Base-by-base conservation (phyloP, 306 rosid species). In the Medicago ruthenica region DNA sequence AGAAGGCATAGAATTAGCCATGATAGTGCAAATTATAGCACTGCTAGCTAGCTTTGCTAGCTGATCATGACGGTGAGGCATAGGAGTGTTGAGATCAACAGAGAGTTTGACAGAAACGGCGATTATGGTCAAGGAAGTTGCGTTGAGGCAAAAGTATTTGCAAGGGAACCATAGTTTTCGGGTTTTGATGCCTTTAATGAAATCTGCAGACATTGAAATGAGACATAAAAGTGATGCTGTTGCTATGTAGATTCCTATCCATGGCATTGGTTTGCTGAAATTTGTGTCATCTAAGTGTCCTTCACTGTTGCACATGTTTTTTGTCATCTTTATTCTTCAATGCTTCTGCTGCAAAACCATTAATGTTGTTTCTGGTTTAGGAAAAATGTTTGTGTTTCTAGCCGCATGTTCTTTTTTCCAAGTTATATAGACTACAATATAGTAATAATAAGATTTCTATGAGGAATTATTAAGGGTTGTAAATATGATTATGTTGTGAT, bases 241-340 rank as follows among this genome's bases (percentile, higher is more conserved):
- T 21, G 88, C 94, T 79, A 94, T 89, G 76, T 91, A 94, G 63
- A 90, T 58, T 57, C 97, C 98, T 40, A 94, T 86, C 98, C 98
- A 94, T 51, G 98, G 98, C 89, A 94, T 76, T 0, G 97, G 98
- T 69, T 80, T 80, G 77, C 88, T 90, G 87, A 88, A 94, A 44
- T 85, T 87, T 1, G 90, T 62, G 57, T 71, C 91, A 40, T 94
- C 88, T 78, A 94, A 82, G 62, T 44, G 5, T 51, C 94, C 97
- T 48, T 83, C 67, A 9, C 42, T 41, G 68, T 54, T 64, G 84
- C 97, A 92, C 7, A 96, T 92, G n/a, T 47, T 67, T 42, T 51
- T 79, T 5, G 80, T 86, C 96, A 88, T 94, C 75, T 68, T 79
- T 67, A 50, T 81, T 37, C 48, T 75, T 44, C 22, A 40, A 20